These are phyloP conservation scores for Phialophora macrospora DNA, from an alignment of 2,329 filamentous ascomycete genomes.

Conservation along the genomic window DNA sequence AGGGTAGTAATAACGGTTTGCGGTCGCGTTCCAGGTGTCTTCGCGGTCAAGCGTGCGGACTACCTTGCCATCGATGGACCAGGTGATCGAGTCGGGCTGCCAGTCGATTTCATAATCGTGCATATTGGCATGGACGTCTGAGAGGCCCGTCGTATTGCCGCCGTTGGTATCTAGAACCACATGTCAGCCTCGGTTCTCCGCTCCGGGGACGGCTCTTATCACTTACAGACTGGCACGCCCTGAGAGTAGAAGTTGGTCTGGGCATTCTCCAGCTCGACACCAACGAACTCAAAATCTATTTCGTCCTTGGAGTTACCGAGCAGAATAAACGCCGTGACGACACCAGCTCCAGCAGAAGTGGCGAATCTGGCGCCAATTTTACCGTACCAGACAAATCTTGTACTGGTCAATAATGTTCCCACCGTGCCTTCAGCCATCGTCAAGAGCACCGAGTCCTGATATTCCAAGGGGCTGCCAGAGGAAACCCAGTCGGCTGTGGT, in stretches of 20 bases:
- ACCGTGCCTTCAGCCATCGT: constrained; percentile 87
- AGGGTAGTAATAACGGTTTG: constrained; percentile 82
- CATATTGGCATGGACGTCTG: constrained; percentile 74
- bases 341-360: constrained; percentile 81
- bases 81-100: constrained; percentile 83
- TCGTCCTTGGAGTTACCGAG: constrained; percentile 96
- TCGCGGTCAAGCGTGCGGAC: constrained; percentile 74
- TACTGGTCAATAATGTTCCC: constrained; percentile 83
- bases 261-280: constrained; percentile 73
- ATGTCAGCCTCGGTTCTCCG: constrained; percentile 16
- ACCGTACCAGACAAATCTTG: constrained; percentile 95
- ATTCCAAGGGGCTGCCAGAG: constrained; percentile 71
- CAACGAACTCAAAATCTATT: constrained; percentile 96
- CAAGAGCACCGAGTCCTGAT: constrained; percentile 73
- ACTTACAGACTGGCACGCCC: constrained; percentile 86
- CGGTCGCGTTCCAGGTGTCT: constrained; percentile 84
- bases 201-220: not conserved
- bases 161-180: constrained; percentile 70
- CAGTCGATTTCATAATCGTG: constrained; percentile 95
- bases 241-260: constrained; percentile 99
- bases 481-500: constrained; percentile 84
- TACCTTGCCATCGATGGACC: constrained; percentile 81
- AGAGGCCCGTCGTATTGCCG: constrained; percentile 65
- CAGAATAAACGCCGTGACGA: constrained; percentile 96
- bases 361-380: constrained; percentile 85